Base-by-base conservation (phyloP, 2,329 filamentous ascomycete species). In the Colletotrichum acutatum region DNA sequence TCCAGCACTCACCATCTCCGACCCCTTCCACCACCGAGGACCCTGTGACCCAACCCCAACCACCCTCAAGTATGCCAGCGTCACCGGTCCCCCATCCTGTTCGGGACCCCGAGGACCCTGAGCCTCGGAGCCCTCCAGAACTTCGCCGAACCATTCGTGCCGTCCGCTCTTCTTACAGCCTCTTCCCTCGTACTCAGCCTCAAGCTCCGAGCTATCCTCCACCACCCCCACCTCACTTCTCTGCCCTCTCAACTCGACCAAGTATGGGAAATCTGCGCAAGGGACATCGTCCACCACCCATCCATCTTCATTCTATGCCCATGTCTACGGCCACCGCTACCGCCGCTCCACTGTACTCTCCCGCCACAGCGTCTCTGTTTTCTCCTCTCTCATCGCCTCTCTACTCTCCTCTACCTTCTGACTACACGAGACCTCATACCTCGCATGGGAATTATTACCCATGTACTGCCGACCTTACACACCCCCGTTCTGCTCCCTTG, bases 101-200 rank as follows among this genome's bases (percentile, higher is more conserved):
- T 68, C 65, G 26, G 66, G 73, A n/a, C 68, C 59, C 7, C 14
- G 32, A 53, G 30, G 59, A 16, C 19, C n/a, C 49, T 24, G 66
- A 28, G n/a, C 37, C 37, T 60, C 32, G 26, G 22, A 32, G 34
- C 14, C 60, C 46, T 52, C 66, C 60, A 4, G 75, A 24, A 75
- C 75, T 28, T 74, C 79, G 12, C 68, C 78, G 14, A 22, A 75
- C 74, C 24, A 71, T 75, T 56, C 67, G 74, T 4, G 67, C 74
- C 42, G 74, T 75, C 42, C 69, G 72, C 28, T 75, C 74, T 1
- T 75, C 74, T 4, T 75, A 75, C 65, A 74, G 74, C 46, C 72
- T 75, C 52, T 75, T 75, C 61, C 74, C 71, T 59, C 66, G 65
- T 30, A 72, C 59, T 22, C 71, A 68, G 52, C 37, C 59, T 37